Conservation (phyloP, 441 rosid genomes). For the Bruguiera hainesii region DNA sequence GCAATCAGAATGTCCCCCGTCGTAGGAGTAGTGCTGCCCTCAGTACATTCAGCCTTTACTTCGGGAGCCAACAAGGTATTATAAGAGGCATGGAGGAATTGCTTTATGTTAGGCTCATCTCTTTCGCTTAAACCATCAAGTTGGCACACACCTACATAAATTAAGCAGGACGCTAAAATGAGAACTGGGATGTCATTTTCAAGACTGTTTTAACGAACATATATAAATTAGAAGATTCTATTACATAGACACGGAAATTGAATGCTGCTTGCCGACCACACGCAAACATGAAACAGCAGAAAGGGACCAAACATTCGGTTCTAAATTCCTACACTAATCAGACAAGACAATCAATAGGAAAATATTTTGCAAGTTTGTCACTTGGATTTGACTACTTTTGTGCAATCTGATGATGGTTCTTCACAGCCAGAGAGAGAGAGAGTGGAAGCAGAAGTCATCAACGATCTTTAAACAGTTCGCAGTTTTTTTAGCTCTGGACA, state of each 20-base stretch:
- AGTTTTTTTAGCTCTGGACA: neutral
- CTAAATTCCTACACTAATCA: too few species aligned
- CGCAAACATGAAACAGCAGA: too few species aligned
- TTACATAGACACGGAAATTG: too few species aligned
- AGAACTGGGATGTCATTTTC: neutral
- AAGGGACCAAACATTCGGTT: too few species aligned
- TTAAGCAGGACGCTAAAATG: neutral
- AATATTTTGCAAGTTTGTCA: too few species aligned
- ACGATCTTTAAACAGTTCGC: too few species aligned
- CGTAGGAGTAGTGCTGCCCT: conserved; percentile 14
- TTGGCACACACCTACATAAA: conserved; percentile 53
- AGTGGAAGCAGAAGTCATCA: too few species aligned
- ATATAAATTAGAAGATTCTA: too few species aligned
- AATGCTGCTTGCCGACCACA: too few species aligned
- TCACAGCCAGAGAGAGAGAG: too few species aligned
- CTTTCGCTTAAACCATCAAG: conserved; percentile 50
- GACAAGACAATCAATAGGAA: too few species aligned
- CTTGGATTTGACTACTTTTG: conserved; percentile 4
- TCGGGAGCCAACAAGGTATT: conserved; percentile 52
- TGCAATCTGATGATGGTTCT: too few species aligned
- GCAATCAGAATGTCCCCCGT: conserved; percentile 25
- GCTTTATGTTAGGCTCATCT: conserved; percentile 63
- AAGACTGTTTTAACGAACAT: neutral
- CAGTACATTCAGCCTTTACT: conserved; percentile 50
- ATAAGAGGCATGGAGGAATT: conserved; percentile 48